Percentiles rank a stretch among this genome's conserved stretches.
phyloP scores from a whole-genome alignment of 176 grass and related monocot genomes.

The Carex scoparia region DNA sequence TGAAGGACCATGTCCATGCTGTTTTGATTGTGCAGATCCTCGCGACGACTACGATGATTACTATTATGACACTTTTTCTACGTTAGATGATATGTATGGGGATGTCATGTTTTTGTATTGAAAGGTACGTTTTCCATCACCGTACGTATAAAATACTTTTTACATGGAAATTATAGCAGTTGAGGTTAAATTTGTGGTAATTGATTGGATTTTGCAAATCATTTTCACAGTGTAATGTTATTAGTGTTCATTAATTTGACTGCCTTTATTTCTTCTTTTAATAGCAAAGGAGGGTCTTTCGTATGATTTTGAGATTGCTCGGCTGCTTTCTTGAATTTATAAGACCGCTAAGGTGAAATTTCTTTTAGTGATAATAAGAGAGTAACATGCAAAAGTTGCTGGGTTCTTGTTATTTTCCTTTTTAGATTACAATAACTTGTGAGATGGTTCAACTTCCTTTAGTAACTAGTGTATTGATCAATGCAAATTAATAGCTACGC shows the following conservation, averaged over 20 bases:
- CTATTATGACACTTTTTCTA: background rate
- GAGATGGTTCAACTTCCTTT: too few species aligned
- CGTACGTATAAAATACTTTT: background rate
- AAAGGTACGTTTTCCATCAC: background rate
- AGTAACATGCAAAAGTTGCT: background rate
- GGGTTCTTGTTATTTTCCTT: background rate
- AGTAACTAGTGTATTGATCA: too few species aligned
- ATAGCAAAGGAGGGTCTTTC: background rate
- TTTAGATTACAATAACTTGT: background rate
- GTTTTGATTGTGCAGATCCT: background rate
- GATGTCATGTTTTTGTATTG: background rate
- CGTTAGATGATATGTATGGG: background rate
- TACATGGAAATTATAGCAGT: too few species aligned
- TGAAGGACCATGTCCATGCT: background rate
- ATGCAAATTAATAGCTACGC: too few species aligned
- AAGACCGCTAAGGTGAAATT: background rate
- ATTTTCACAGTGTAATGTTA: background rate
- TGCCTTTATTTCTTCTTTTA: background rate
- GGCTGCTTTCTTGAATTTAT: background rate
- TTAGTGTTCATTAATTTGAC: background rate
- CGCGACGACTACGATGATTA: background rate
- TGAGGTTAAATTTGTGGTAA: too few species aligned
- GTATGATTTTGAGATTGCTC: too few species aligned
- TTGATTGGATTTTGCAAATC: background rate
- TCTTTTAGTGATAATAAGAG: background rate